phyloP scores from a whole-genome alignment of 2,329 filamentous ascomycete genomes.

The Myriosclerotinia scirpicola region DNA sequence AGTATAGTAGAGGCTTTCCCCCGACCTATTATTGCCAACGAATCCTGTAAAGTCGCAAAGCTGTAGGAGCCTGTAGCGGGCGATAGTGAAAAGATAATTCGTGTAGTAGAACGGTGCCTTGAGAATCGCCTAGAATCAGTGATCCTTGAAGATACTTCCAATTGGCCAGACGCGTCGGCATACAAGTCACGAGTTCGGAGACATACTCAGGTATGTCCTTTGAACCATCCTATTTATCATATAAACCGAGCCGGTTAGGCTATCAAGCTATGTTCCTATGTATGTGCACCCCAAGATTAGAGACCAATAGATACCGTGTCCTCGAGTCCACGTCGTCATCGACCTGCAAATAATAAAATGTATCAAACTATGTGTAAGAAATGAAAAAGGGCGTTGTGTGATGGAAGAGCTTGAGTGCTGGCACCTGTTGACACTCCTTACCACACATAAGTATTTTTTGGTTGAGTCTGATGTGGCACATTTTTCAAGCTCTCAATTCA shows the following conservation, averaged over 20 bases:
- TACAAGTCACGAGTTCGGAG: no score
- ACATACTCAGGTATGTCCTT: not conserved
- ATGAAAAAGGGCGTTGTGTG: not conserved
- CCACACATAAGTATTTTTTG: not conserved
- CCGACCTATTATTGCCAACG: not conserved
- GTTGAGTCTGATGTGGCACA: not conserved
- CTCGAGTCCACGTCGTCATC: not conserved
- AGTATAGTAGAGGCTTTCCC: no score
- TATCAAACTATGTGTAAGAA: no score
- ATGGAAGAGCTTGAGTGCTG: no score
- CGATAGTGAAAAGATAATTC: not conserved
- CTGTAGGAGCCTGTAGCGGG: not conserved
- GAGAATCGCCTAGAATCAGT: not conserved
- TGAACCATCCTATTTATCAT: not conserved
- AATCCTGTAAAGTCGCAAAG: not conserved
- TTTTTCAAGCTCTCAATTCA: not conserved
- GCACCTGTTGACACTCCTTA: not conserved
- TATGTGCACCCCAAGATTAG: not conserved
- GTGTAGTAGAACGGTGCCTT: not conserved
- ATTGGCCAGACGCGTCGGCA: not conserved
- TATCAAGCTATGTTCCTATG: not conserved
- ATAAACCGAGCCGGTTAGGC: not conserved
- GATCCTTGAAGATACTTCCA: not conserved
- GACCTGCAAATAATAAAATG: not conserved
- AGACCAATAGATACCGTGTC: not conserved